These are phyloP conservation scores for Bimuria novae-zelandiae DNA, from an alignment of 2,329 filamentous ascomycete species.

Conservation along the genomic window DNA sequence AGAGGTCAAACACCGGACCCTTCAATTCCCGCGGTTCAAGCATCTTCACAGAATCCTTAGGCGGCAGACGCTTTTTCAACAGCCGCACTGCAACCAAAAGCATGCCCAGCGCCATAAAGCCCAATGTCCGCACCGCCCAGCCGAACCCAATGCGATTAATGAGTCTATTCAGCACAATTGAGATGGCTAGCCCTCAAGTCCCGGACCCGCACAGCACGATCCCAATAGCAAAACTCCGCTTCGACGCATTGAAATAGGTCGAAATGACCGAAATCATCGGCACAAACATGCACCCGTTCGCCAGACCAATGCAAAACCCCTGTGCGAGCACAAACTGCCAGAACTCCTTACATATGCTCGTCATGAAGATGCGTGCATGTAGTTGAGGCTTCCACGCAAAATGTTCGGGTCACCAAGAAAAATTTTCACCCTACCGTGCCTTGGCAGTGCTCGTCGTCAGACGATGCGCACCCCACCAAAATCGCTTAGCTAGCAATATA, in stretches of 20 bases:
- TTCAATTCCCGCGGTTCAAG: conserved; percentile 23
- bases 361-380: conserved; percentile 28
- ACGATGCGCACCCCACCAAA: no score
- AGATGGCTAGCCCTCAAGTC: conserved; percentile 51
- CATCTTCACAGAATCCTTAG: conserved; percentile 19
- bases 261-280: conserved; percentile 60
- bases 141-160: conserved; percentile 62
- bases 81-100: conserved; percentile 36
- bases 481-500: no score
- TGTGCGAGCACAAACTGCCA: conserved; percentile 38
- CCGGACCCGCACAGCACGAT: conserved; percentile 51
- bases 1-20: conserved; percentile 23
- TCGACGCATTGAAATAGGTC: conserved; percentile 30
- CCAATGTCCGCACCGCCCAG: conserved; percentile 58
- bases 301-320: conserved; percentile 44
- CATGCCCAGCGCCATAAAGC: conserved; percentile 58
- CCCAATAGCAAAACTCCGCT: conserved; percentile 50
- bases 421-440: no score
- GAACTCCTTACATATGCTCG: conserved; percentile 21
- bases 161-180: conserved; percentile 58
- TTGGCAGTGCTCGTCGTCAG: no score
- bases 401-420: no score
- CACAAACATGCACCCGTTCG: conserved; percentile 55
- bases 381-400: no score
- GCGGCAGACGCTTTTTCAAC: conserved; percentile 23